Evolutionary conservation across 495 filamentous ascomycete species (phyloP), one percentile per base, ranked within the genome.

Genomic region (Zalerion maritima): DNA sequence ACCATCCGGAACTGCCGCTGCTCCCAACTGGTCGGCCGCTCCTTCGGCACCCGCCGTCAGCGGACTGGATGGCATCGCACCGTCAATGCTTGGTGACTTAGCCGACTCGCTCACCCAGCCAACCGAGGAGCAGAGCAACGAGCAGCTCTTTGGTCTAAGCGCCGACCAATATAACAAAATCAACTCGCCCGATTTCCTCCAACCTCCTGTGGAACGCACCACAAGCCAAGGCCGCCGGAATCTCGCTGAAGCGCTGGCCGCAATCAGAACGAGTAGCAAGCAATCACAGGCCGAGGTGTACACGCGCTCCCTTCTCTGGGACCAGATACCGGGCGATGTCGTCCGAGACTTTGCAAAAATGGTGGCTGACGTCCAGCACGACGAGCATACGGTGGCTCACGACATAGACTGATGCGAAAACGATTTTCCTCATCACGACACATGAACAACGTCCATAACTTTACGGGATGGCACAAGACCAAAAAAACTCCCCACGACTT

Each of bases 251-350:
- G 75, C 82, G 6, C 64, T 94, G 18, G 76, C 78, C 36, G 75
- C 67, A 16, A 81, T 91, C 75, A 72, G 83, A 37, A 65, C 56
- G 48, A 58, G 61, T 36, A 65, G 61, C 43, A 74, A 78, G 44
- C 60, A 71, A 32, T 67, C 65, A 29, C 81, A 71, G 20, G 77
- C 80, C 17, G 84, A 92, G 43, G 81, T 94, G 23, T 94, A 96
- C 57, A 89, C 83, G 16, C 67, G 87, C 17, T 89, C 81, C 28
- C 67, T 97, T 35, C 75, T 97, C 42, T 94, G 85, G 85, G 85
- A 94, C 44, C 76, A 79, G 47, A 81, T 97, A 37, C 84, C 91
- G 25, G 62, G 73, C 38, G 84, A 97, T 45, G 81, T 94, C 25
- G 86, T 97, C 29, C 72, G 75, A 34, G 81, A 87, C 54, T 97